Evolutionary conservation across 1,284 basidiomycete genomes (phyloP).

Genomic region (Leucoagaricus sp.): DNA sequence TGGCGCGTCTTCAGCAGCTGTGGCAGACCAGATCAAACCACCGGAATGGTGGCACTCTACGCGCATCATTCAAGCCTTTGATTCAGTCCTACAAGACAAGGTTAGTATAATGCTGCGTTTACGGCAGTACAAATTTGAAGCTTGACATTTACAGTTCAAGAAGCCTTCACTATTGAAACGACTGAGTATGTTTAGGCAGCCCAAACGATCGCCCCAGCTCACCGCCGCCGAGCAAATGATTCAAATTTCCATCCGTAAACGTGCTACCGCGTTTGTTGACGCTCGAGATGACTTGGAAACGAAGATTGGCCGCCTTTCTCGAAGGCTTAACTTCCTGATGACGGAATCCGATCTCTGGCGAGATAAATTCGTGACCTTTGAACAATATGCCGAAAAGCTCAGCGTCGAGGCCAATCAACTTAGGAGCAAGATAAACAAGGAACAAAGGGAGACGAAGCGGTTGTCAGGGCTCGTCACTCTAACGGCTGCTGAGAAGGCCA

Average conservation of each 20-base stretch:
- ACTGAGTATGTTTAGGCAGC: slow-evolving; percentile 73
- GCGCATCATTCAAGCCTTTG: slow-evolving; percentile 87
- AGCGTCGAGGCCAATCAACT: slow-evolving; percentile 83
- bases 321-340: slow-evolving; percentile 88
- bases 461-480: slow-evolving; percentile 76
- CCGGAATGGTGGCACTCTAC: slow-evolving; percentile 94
- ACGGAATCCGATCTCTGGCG: slow-evolving; percentile 88
- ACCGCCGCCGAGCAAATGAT: slow-evolving; percentile 80
- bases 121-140: slow-evolving; percentile 16
- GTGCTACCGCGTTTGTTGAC: slow-evolving; percentile 90
- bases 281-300: slow-evolving; percentile 90
- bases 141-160: slow-evolving; percentile 60
- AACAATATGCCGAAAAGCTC: slow-evolving; percentile 89
- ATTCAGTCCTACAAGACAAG: slow-evolving; percentile 85
- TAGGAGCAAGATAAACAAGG: slow-evolving; percentile 82
- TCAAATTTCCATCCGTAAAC: slow-evolving; percentile 85
- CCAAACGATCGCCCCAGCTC: slow-evolving; percentile 73
- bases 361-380: slow-evolving; percentile 89
- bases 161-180: slow-evolving; percentile 89
- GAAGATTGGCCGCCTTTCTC: slow-evolving; percentile 82
- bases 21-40: slow-evolving; percentile 83
- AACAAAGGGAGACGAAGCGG: slow-evolving; percentile 83
- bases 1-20: slow-evolving; percentile 75
- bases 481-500: slow-evolving; percentile 75
- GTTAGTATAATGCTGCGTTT: slow-evolving; percentile 36